phyloP scores from a whole-genome alignment of 495 filamentous ascomycete genomes.

The Hypoxylon intermedium region DNA sequence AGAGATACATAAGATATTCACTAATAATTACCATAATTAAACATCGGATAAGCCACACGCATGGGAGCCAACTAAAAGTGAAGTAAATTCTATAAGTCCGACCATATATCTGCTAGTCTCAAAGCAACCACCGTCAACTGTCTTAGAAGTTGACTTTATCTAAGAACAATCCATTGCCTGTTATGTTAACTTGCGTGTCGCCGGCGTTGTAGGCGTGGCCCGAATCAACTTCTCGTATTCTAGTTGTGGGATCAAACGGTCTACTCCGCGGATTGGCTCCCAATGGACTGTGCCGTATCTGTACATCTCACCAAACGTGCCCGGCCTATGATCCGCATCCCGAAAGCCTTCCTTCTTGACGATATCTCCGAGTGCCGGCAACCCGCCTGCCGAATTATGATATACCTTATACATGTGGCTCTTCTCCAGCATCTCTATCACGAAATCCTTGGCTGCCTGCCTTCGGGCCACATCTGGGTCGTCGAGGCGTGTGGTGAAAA shows the following conservation, averaged over 20 bases:
- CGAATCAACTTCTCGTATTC: constrained; percentile 22
- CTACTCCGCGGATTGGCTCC: constrained; percentile 36
- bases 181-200: not conserved
- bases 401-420: constrained; percentile 41
- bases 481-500: constrained; percentile 36
- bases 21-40: too few species aligned
- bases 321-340: constrained; percentile 40
- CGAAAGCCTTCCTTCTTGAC: constrained; percentile 40
- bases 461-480: constrained; percentile 20
- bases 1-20: too few species aligned
- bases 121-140: too few species aligned
- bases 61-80: too few species aligned
- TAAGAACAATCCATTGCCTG: too few species aligned
- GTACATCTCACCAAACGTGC: constrained; percentile 49
- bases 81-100: too few species aligned
- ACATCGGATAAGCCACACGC: too few species aligned
- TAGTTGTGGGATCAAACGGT: constrained; percentile 18
- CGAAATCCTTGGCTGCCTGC: constrained; percentile 32
- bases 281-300: constrained; percentile 45
- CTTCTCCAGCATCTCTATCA: constrained; percentile 34
- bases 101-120: too few species aligned
- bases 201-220: constrained; percentile 29
- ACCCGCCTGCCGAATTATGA: constrained; percentile 33
- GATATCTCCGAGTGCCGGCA: constrained; percentile 37
- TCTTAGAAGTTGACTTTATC: too few species aligned